phyloP scores from a whole-genome alignment of 257 asterid genomes.

The Nicotiana knightiana region DNA sequence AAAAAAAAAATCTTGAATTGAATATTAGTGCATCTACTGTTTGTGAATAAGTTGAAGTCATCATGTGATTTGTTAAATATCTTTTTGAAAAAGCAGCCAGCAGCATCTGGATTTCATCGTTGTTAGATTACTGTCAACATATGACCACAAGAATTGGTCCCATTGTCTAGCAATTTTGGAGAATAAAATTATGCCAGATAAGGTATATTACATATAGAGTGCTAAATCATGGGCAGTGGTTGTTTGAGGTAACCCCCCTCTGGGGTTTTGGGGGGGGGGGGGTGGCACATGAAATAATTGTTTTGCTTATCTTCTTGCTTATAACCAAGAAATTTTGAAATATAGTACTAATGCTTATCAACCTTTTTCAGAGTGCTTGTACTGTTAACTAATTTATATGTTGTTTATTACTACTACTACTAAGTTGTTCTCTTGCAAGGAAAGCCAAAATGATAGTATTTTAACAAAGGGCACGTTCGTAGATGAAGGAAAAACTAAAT shows the following conservation, averaged over 20 bases:
- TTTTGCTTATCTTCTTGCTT: not conserved
- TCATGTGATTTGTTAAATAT: slow-evolving; percentile 2
- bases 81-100: not conserved
- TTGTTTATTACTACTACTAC: not conserved
- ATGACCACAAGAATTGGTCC: slow-evolving; percentile 1
- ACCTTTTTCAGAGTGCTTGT: not conserved
- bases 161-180: not conserved
- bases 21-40: not conserved
- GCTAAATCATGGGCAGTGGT: not conserved
- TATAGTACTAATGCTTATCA: not conserved
- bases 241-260: not conserved
- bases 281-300: not conserved
- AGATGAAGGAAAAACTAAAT: not conserved
- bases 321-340: not conserved
- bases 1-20: not conserved
- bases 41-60: not conserved
- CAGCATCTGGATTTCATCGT: not conserved
- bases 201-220: not conserved
- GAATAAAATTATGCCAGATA: not conserved
- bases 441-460: not conserved
- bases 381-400: not conserved
- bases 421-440: not conserved
- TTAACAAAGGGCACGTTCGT: not conserved
- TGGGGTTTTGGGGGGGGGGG: not conserved
- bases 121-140: not conserved